These are phyloP conservation scores for Eucalyptus viminalis DNA, from an alignment of 345 rosid species.

Conservation along the genomic window DNA sequence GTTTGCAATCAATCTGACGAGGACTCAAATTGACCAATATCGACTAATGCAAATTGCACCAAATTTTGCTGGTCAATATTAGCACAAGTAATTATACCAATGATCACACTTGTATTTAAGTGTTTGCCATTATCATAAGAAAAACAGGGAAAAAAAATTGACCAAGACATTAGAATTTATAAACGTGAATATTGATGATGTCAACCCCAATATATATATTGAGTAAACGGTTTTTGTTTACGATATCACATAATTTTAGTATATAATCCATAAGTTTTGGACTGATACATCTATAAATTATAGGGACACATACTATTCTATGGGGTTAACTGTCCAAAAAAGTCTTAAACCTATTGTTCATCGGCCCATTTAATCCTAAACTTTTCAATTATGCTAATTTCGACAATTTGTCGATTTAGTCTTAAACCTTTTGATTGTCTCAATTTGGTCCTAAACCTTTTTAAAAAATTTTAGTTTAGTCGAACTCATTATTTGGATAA, in stretches of 20 bases:
- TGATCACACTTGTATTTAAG: neutral
- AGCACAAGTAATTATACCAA: neutral
- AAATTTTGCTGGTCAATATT: neutral
- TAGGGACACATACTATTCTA: neutral
- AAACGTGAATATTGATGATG: neutral
- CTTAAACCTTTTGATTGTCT: no score
- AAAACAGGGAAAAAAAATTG: no score
- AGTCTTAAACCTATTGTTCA: no score
- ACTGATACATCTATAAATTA: no score
- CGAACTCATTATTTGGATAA: no score
- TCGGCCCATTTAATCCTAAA: no score
- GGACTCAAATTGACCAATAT: neutral
- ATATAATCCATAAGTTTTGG: neutral
- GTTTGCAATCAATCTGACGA: neutral
- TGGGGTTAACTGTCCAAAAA: no score
- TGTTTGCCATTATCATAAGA: neutral
- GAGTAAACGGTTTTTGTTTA: neutral
- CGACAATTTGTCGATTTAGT: no score
- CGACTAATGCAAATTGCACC: neutral
- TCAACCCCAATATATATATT: neutral
- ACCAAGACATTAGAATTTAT: neutral
- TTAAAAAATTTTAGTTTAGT: no score
- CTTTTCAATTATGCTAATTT: no score
- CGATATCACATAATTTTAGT: neutral
- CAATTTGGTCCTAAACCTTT: no score